Base-by-base conservation (phyloP, 495 filamentous ascomycete species). In the Neohortaea acidophila region DNA sequence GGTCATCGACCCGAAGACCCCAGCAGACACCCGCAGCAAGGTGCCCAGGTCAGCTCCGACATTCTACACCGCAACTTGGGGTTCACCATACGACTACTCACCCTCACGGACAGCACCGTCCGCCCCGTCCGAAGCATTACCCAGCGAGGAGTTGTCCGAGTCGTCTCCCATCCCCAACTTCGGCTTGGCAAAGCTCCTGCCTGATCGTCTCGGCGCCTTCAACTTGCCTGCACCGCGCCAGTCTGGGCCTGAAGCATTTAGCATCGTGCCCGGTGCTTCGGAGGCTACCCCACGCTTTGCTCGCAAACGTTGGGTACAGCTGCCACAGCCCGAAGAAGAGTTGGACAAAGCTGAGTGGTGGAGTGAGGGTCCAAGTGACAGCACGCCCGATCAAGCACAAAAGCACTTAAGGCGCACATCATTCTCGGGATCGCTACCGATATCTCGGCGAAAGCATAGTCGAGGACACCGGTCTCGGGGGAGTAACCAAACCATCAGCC, bases 61-160 rank as follows among this genome's bases (percentile, higher is more conserved):
- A n/a, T 61, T 59, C 51, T 59, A 56, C 41, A 62, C 58, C 11
- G 59, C 59, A 3, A 57, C 50, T 38, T 62, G 59, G 57, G 59
- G 57, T 21, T 56, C 53, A n/a, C 58, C 57, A 17, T 60, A 60
- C 43, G 38, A 53, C 23, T 33, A 38, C 7, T 57, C 57, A 2
- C 38, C 51, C 3, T 54, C 54, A 30, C 45, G 46, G 19, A 41
- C 40, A 39, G 48, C 51, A 42, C 35, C 35, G 17, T 26, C 41
- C 24, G 44, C 51, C 31, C n/a, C 32, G 19, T 51, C 47, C 2
- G 39, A 42, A 29, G 37, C 38, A 33, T 31, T 49, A 12, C 40
- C 39, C 13, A 57, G 51, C 42, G 57, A 60, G 44, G 53, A 52
- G 30, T 38, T 54, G 39, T 47, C 55, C 29, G 54, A 51, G 33